A percentile compares a stretch with the other conserved stretches of the same genome.
These are phyloP conservation scores for Stephania japonica DNA, from an alignment of 164 flowering plant species.

Conservation along the genomic window DNA sequence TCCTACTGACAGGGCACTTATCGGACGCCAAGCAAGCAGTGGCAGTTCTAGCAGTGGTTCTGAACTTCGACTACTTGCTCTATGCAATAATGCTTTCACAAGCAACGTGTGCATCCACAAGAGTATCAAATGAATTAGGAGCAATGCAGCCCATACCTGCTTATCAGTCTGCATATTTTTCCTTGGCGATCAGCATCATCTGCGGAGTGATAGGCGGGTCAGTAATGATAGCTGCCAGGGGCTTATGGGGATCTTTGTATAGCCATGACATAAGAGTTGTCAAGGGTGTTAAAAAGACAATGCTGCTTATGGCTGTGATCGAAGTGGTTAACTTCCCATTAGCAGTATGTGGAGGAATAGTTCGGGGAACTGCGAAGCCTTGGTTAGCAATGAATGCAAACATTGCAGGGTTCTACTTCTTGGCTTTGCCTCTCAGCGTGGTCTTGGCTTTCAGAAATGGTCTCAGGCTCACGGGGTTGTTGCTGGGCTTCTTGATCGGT, in stretches of 20 bases:
- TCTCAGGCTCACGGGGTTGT: slow-evolving; percentile 56
- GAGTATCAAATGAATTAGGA: slow-evolving; percentile 84
- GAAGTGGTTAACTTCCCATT: slow-evolving; percentile 82
- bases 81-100: slow-evolving; percentile 72
- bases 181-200: slow-evolving; percentile 28
- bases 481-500: slow-evolving; percentile 68
- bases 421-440: slow-evolving; percentile 69
- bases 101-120: slow-evolving; percentile 62
- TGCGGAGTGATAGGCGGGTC: slow-evolving; percentile 48
- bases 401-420: slow-evolving; percentile 65
- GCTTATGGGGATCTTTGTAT: slow-evolving; percentile 67
- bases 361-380: slow-evolving; percentile 80
- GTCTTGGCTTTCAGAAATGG: slow-evolving; percentile 50
- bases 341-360: slow-evolving; percentile 69
- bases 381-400: slow-evolving; percentile 63
- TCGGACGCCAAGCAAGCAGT: slow-evolving; percentile 52
- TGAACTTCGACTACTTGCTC: slow-evolving; percentile 83
- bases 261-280: slow-evolving; percentile 49
- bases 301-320: slow-evolving; percentile 60
- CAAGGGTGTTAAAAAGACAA: slow-evolving; percentile 57
- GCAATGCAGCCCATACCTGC: slow-evolving; percentile 44
- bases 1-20: slow-evolving; percentile 66
- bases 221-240: slow-evolving; percentile 49
- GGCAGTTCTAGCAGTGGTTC: slow-evolving; percentile 61
- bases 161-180: slow-evolving; percentile 40